Evolutionary conservation across 2,329 filamentous ascomycete genomes (phyloP).

Genomic region (Coleophoma cylindrospora): DNA sequence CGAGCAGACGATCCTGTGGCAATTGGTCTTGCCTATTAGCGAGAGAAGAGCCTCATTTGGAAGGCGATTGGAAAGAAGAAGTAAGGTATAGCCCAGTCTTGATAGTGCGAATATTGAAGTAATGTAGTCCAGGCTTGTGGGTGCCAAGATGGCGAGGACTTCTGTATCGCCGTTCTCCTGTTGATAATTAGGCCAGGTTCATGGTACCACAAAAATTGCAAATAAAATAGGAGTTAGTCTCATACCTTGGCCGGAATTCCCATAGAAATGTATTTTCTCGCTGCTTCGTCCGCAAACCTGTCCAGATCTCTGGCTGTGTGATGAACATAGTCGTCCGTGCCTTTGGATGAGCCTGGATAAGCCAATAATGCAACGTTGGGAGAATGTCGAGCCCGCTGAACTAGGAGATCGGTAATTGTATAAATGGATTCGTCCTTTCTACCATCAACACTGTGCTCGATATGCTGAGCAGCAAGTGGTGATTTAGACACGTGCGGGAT

Average conservation of each 20-base stretch:
- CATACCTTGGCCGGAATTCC: constrained; percentile 16
- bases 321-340: constrained; percentile 17
- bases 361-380: constrained; percentile 18
- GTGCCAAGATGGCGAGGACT: constrained; percentile 15
- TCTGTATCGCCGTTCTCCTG: constrained; percentile 1
- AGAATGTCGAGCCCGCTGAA: constrained; percentile 13
- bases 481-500: no score
- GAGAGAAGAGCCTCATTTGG: constrained; percentile 43
- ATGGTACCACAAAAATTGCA: no score
- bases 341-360: constrained; percentile 17
- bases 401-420: constrained; percentile 20
- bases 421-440: not conserved
- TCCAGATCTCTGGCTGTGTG: constrained; percentile 24
- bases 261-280: constrained; percentile 11
- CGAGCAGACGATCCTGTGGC: constrained; percentile 9
- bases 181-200: not conserved
- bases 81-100: constrained; percentile 44
- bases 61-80: constrained; percentile 50
- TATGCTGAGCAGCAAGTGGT: no score
- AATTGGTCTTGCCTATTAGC: constrained; percentile 36
- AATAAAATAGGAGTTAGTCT: not conserved
- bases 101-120: constrained; percentile 46
- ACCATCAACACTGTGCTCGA: no score
- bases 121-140: constrained; percentile 41
- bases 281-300: constrained; percentile 22